These are phyloP conservation scores for Fraxinus nigra DNA, from an alignment of 305 asterid species.

Conservation along the genomic window DNA sequence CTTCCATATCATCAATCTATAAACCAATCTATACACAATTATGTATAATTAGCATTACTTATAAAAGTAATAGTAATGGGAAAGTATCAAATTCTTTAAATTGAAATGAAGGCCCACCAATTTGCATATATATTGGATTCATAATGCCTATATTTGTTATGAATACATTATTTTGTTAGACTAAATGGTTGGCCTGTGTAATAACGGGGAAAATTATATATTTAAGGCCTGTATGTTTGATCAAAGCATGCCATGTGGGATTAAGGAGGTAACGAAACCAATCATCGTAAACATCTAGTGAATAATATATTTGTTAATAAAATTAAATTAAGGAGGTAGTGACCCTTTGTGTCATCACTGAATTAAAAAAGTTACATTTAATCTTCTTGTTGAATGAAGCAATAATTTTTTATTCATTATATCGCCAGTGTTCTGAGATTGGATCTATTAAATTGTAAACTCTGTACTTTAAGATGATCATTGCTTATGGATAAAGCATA, in stretches of 20 bases:
- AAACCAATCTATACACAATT: not conserved
- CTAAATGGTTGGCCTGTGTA: not conserved
- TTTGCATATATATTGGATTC: not conserved
- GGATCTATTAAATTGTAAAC: not conserved
- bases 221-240: not conserved
- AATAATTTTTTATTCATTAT: not conserved
- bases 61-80: not conserved
- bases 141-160: not conserved
- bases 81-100: not conserved
- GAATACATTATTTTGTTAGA: not conserved
- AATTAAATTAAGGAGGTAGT: not conserved
- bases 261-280: not conserved
- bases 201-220: not conserved
- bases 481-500: constrained; percentile 18
- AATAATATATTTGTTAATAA: not conserved
- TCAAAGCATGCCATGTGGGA: not conserved
- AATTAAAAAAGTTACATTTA: not conserved
- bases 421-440: not conserved
- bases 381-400: not conserved
- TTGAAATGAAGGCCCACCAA: not conserved
- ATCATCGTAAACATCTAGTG: not conserved
- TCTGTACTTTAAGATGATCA: not conserved
- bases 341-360: not conserved
- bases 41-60: not conserved
- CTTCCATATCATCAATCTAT: not conserved